Evolutionary conservation across 768 basidiomycete genomes (phyloP).

Genomic region (Lentinula sp.): DNA sequence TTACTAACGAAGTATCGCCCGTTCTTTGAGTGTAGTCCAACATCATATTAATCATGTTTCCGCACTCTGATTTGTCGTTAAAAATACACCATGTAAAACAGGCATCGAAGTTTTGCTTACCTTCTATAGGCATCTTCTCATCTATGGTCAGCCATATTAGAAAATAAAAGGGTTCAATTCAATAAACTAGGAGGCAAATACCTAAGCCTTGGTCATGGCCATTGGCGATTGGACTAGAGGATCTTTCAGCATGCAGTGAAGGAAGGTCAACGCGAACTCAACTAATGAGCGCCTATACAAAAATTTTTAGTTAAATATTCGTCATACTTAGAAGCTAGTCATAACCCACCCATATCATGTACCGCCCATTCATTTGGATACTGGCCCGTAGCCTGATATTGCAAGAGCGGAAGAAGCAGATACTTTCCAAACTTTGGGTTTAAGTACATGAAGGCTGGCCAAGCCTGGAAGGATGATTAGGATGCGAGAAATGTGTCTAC

Average conservation of each 20-base stretch:
- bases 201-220: conserved; percentile 12
- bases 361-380: conserved; percentile 20
- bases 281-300: conserved; percentile 23
- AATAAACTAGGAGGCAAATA: background rate
- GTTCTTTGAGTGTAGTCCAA: conserved; percentile 28
- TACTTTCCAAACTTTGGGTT: conserved; percentile 33
- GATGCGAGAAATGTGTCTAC: too few species aligned
- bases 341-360: conserved; percentile 23
- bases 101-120: conserved; percentile 9
- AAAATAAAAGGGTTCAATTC: background rate
- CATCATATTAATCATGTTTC: conserved; percentile 55
- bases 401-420: conserved; percentile 41
- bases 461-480: conserved; percentile 13
- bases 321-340: conserved; percentile 12
- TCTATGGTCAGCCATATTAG: background rate
- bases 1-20: conserved; percentile 29
- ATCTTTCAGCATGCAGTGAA: too few species aligned
- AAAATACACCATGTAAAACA: background rate
- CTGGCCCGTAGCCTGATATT: conserved; percentile 31
- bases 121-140: conserved; percentile 15
- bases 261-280: background rate
- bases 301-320: conserved; percentile 24
- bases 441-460: conserved; percentile 37
- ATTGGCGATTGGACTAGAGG: conserved; percentile 3
- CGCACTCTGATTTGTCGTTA: conserved; percentile 34